Conservation (phyloP, 1,284 basidiomycete species). For the Xerocomus nothofagi region DNA sequence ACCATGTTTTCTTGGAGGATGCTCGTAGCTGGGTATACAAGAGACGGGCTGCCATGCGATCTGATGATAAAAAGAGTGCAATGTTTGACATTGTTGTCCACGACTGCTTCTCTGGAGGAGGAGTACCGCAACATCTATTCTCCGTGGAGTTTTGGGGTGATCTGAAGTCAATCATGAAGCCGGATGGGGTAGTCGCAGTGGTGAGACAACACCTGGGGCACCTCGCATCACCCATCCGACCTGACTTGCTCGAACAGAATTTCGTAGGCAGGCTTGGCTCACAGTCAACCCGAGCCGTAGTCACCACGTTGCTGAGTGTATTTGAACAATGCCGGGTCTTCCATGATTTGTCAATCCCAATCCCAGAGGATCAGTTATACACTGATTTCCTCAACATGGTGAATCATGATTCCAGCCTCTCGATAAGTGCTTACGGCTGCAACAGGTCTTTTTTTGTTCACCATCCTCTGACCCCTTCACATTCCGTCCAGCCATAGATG, state of each 20-base stretch:
- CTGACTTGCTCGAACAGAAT: constrained; percentile 49
- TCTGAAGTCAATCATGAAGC: constrained; percentile 61
- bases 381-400: constrained; percentile 77
- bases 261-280: constrained; percentile 70
- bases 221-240: neutral
- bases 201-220: constrained; percentile 45
- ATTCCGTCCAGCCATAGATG: constrained; percentile 57
- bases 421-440: constrained; percentile 10
- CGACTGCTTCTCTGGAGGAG: constrained; percentile 90
- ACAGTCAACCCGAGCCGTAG: constrained; percentile 62
- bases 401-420: constrained; percentile 22
- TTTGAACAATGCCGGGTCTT: constrained; percentile 82
- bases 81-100: constrained; percentile 81
- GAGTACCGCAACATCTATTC: constrained; percentile 80
- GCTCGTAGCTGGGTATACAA: constrained; percentile 64
- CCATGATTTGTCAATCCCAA: constrained; percentile 57
- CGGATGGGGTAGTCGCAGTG: constrained; percentile 76
- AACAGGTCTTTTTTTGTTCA: constrained; percentile 78
- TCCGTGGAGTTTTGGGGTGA: constrained; percentile 80
- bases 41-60: constrained; percentile 36
- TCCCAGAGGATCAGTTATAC: constrained; percentile 46
- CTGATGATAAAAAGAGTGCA: constrained; percentile 30
- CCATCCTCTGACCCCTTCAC: constrained; percentile 54
- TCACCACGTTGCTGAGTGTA: constrained; percentile 62
- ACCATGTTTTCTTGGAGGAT: constrained; percentile 70